Evolutionary conservation across 768 basidiomycete genomes (phyloP), one percentile per base, ranked within the genome.

Genomic region (Amylocystis lapponica): DNA sequence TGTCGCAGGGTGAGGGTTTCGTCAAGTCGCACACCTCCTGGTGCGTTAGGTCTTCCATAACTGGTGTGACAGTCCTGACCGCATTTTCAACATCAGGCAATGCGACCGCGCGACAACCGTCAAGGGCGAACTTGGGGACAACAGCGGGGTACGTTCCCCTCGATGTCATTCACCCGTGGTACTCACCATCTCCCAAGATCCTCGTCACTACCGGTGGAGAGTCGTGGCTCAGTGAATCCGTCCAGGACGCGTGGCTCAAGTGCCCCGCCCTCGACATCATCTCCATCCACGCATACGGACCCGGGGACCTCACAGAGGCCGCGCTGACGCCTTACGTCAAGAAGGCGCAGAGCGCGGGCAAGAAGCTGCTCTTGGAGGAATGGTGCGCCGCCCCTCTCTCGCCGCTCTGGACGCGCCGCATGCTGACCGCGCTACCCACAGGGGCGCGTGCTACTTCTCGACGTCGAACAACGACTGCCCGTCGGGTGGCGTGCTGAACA

Each of bases 251-350:
- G 22, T 57, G 46, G 41, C 47, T 60, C 16, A 46, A 36, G 33
- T 60, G 61, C 43, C 33, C 26, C 27, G 55, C 56, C 3, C 57
- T 69, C 36, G 65, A 66, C 43, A 61, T 62, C 3, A 53, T 66
- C 37, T 57, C 65, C 22, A 63, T 69, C 38, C 66, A 69, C 36
- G 63, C 65, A 20, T 68, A 69, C 51, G 64, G 54, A 16, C 40
- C 42, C 23, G 63, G 60, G 27, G 60, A 66, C 49, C 55, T 58
- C 38, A 43, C 43, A 39, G 57, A 52, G 1, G 47, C 52, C 26
- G 45, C 44, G 8, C 43, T 59, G 29, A 36, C 53, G 48, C 46
- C 49, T 2, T 58, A 59, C n/a, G 55, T 66, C 30, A 50, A 53
- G 25, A 58, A 60, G 31, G 66, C 63, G 0, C 46, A 63, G 41